A percentile compares a stretch with the other conserved stretches of the same genome.
These are phyloP conservation scores for Ceratobasidium sp. DNA, from an alignment of 1,284 basidiomycete genomes.

Conservation along the genomic window DNA sequence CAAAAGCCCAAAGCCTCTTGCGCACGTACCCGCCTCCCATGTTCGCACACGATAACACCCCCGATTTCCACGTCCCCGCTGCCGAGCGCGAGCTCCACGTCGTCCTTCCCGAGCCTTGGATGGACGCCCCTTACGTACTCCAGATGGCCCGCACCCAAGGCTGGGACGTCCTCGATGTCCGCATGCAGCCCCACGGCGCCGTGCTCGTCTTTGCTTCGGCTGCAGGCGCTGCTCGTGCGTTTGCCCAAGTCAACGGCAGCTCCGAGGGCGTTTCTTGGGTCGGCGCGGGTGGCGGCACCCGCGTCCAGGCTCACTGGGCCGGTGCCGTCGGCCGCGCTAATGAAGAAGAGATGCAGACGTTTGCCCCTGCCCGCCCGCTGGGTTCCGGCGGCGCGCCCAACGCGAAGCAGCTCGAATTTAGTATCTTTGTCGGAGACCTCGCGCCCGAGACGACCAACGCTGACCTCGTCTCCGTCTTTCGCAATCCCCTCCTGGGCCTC, in stretches of 20 bases:
- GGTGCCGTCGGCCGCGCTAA: slow-evolving; percentile 44
- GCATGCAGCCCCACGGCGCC: slow-evolving; percentile 29
- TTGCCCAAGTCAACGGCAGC: slow-evolving; percentile 73
- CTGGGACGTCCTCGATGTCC: slow-evolving; percentile 50
- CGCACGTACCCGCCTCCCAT: not conserved
- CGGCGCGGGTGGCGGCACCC: slow-evolving; percentile 60
- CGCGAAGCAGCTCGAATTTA: slow-evolving; percentile 69
- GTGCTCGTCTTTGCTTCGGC: slow-evolving; percentile 83
- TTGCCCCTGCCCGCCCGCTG: slow-evolving; percentile 4
- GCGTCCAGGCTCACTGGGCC: slow-evolving; percentile 56
- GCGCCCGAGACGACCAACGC: slow-evolving; percentile 91
- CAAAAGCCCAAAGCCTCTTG: not conserved
- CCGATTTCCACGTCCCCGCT: slow-evolving; percentile 6
- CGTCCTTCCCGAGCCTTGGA: slow-evolving; percentile 89
- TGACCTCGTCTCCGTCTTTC: slow-evolving; percentile 88
- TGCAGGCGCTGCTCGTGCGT: slow-evolving; percentile 76
- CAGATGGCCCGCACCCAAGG: slow-evolving; percentile 64
- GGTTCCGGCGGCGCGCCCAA: slow-evolving; percentile 34
- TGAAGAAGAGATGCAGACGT: slow-evolving; percentile 25
- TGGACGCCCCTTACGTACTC: slow-evolving; percentile 91
- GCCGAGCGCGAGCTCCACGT: slow-evolving; percentile 68
- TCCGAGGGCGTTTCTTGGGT: slow-evolving; percentile 61
- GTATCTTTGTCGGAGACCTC: slow-evolving; percentile 91
- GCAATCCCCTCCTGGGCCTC: slow-evolving; percentile 84
- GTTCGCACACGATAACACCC: not conserved